Evolutionary conservation across 306 rosid genomes (phyloP).

Genomic region (Clitoria ternatea): DNA sequence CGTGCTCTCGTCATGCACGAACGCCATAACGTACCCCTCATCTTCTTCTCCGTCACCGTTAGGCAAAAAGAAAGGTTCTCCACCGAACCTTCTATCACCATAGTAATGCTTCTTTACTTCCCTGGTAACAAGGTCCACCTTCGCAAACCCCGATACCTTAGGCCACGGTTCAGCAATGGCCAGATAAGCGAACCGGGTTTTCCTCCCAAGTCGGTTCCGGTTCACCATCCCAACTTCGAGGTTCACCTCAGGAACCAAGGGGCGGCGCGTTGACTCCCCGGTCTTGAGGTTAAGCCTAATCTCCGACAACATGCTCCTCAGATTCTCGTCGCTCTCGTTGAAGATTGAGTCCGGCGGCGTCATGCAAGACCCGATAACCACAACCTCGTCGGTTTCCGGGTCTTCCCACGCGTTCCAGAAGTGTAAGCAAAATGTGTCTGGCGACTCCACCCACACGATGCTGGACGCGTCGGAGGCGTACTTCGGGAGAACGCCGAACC

Average conservation of each 20-base stretch:
- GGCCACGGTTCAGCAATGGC: slow-evolving; percentile 91
- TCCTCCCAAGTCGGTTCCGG: slow-evolving; percentile 46
- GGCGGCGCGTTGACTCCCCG: slow-evolving; percentile 38
- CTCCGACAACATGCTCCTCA: slow-evolving; percentile 45
- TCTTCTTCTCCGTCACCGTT: slow-evolving; percentile 39
- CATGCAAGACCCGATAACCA: slow-evolving; percentile 72
- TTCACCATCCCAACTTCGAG: slow-evolving; percentile 70
- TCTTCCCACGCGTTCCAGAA: slow-evolving; percentile 92
- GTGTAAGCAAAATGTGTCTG: slow-evolving; percentile 66
- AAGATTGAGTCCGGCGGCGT: slow-evolving; percentile 73
- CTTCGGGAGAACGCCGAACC: slow-evolving; percentile 59
- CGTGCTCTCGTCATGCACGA: slow-evolving; percentile 76
- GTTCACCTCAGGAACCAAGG: slow-evolving; percentile 33
- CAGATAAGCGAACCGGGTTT: slow-evolving; percentile 47
- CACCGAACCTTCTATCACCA: slow-evolving; percentile 51
- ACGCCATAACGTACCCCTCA: slow-evolving; percentile 69
- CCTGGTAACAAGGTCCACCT: slow-evolving; percentile 58
- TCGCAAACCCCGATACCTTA: slow-evolving; percentile 68
- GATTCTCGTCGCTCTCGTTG: slow-evolving; percentile 40
- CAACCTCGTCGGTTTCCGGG: slow-evolving; percentile 35
- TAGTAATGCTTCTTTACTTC: slow-evolving; percentile 35
- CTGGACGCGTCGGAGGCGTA: slow-evolving; percentile 31
- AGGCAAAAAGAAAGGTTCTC: slow-evolving; percentile 67
- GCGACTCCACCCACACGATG: slow-evolving; percentile 56
- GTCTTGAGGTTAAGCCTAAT: slow-evolving; percentile 50